Evolutionary conservation across 345 rosid genomes (phyloP), one percentile per base, ranked within the genome.

Genomic region (Brassica rapa): DNA sequence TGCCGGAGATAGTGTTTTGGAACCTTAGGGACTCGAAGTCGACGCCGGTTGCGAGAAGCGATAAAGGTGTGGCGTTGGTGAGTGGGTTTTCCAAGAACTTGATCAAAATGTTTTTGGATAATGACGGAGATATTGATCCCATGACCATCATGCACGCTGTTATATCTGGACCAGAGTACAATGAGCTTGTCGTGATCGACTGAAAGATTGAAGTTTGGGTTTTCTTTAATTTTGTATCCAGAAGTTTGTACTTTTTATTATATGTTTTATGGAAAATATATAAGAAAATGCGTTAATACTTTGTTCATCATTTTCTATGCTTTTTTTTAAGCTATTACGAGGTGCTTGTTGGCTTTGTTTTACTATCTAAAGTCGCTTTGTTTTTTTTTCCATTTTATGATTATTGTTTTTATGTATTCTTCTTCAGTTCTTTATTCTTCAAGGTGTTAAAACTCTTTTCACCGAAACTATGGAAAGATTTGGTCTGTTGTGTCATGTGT

Each of bases 51-150:
- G 7, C 29, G 1, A 86, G 53, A 11, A 63, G 10, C 0, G 76
- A 87, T 69, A 79, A 82, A 15, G 84, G 93, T n/a, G 86, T 83
- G 62, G 94, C 90, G 0, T 80, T 88, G 68, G 91, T 90, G 23
- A 85, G 89, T 76, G 93, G 93, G 8, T 86, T 83, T 68, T 92
- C 90, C 0, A 88, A 92, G 86, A 92, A 92, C 80, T 15, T 87
- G 84, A 62, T 86, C 29, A 92, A 84, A 60, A 3, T 84, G 41
- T 89, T 91, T 82, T 72, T 86, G 82, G 83, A 88, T 1, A 43
- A 69, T 10, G 83, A 84, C 3, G 89, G 89, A 37, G 66, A 33
- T 32, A 70, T 86, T 1, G 62, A 77, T 32, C 90, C 89, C 4
- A 65, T 61, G 55, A 67, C 11, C 25, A 70, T 82, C 55, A 86